These are phyloP conservation scores for Tetradesmus obliquus DNA, from an alignment of 139 green algal species.

Conservation along the genomic window DNA sequence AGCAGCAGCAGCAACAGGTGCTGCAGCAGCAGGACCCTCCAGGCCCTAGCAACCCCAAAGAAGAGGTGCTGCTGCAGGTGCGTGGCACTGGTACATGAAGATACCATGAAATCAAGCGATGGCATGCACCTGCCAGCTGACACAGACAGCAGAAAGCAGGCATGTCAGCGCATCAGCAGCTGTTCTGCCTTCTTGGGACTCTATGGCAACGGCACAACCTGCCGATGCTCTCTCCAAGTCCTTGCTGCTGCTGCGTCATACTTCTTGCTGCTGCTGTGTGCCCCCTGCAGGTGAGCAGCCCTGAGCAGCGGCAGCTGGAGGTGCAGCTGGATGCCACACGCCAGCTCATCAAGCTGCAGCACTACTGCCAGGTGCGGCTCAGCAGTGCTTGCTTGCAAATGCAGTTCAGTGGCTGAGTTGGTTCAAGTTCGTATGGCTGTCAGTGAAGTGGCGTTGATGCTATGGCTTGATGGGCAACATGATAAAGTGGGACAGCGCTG, in stretches of 20 bases:
- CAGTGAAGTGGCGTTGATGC: too few species aligned
- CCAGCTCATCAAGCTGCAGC: constrained; percentile 20
- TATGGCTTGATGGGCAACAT: neutral
- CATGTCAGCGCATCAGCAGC: too few species aligned
- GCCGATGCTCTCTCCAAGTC: too few species aligned
- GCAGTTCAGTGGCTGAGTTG: neutral
- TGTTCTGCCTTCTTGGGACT: too few species aligned
- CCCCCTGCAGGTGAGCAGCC: neutral
- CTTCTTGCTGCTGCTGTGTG: neutral
- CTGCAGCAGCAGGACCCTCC: neutral
- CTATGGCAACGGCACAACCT: too few species aligned
- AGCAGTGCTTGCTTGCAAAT: neutral
- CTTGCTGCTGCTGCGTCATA: neutral
- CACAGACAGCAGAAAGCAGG: too few species aligned
- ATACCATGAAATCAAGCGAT: neutral
- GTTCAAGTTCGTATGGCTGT: too few species aligned
- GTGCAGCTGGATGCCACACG: neutral
- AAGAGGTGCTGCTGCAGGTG: neutral
- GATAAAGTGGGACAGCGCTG: neutral
- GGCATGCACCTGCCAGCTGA: too few species aligned
- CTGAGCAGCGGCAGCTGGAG: constrained; percentile 31
- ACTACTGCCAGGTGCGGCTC: constrained; percentile 12
- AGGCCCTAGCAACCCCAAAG: neutral
- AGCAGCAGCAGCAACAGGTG: neutral
- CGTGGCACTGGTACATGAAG: neutral